Percentiles rank a stretch among this genome's conserved stretches.
Evolutionary conservation across 371 early-diverging fungal genomes (phyloP).

Genomic region (Apophysomyces sp.): DNA sequence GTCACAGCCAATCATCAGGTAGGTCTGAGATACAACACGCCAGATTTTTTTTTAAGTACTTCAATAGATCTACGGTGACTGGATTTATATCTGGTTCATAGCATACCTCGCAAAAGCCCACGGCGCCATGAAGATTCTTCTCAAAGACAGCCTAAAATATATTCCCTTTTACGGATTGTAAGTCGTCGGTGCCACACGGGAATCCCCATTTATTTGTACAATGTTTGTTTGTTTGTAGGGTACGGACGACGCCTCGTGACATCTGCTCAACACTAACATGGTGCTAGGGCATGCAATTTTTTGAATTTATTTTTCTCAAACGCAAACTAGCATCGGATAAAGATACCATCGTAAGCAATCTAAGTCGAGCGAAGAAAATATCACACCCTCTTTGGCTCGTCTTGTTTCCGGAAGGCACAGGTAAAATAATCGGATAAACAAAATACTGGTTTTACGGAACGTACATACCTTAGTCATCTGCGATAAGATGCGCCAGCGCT

Average conservation of each 20-base stretch:
- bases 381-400: conserved; percentile 79
- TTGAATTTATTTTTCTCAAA: conserved; percentile 85
- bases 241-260: background rate
- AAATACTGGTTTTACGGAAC: background rate
- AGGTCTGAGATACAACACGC: background rate
- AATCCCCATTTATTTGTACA: background rate
- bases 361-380: conserved; percentile 31
- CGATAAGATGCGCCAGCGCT: conserved; percentile 47
- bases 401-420: conserved; percentile 92
- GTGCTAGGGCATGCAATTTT: conserved; percentile 80
- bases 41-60: background rate
- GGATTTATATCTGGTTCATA: conserved; percentile 86
- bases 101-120: conserved; percentile 68
- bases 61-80: conserved; percentile 78
- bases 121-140: conserved; percentile 80
- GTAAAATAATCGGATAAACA: conserved; percentile 11
- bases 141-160: conserved; percentile 74
- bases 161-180: conserved; percentile 86
- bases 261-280: background rate
- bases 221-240: conserved; percentile 2
- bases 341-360: conserved; percentile 45
- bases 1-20: conserved; percentile 84
- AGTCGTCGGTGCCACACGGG: conserved; percentile 5
- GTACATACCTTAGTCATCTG: conserved; percentile 40
- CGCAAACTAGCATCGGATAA: conserved; percentile 80